phyloP scores from a whole-genome alignment of 2,329 filamentous ascomycete species.

The Neonectria coccinea region DNA sequence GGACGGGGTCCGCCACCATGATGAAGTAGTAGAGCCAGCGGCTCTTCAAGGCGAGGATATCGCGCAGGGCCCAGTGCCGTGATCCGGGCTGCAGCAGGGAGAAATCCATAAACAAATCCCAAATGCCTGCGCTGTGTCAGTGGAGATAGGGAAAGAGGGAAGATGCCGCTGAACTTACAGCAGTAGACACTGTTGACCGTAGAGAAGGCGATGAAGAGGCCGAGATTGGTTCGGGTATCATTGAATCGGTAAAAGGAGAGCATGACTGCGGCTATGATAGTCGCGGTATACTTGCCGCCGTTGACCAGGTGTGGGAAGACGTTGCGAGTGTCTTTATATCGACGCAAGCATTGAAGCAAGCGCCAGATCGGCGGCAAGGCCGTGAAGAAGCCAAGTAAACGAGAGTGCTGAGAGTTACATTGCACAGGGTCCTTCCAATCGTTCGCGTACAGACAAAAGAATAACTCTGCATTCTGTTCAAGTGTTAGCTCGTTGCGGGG shows the following conservation, averaged over 20 bases:
- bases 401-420: constrained; percentile 89
- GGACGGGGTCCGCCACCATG: constrained; percentile 83
- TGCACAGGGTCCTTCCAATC: constrained; percentile 77
- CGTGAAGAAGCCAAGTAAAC: constrained; percentile 86
- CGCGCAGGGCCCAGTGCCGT: constrained; percentile 75
- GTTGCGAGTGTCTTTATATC: constrained; percentile 88
- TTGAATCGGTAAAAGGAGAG: constrained; percentile 88
- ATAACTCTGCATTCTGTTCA: constrained; percentile 83
- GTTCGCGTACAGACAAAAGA: constrained; percentile 92
- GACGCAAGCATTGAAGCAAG: constrained; percentile 87
- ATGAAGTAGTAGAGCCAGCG: constrained; percentile 88
- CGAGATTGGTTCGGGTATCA: constrained; percentile 66
- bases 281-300: constrained; percentile 89
- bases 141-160: neutral
- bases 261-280: constrained; percentile 81
- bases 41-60: constrained; percentile 82
- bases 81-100: constrained; percentile 85
- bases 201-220: constrained; percentile 83
- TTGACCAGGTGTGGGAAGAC: constrained; percentile 94
- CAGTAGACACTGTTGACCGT: constrained; percentile 86
- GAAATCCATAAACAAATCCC: constrained; percentile 98
- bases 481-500: constrained; percentile 23
- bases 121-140: constrained; percentile 69
- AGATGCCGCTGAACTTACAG: constrained; percentile 62
- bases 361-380: constrained; percentile 90